Conservation (phyloP, 208 protist genomes). For the Leishmania gerbilli region DNA sequence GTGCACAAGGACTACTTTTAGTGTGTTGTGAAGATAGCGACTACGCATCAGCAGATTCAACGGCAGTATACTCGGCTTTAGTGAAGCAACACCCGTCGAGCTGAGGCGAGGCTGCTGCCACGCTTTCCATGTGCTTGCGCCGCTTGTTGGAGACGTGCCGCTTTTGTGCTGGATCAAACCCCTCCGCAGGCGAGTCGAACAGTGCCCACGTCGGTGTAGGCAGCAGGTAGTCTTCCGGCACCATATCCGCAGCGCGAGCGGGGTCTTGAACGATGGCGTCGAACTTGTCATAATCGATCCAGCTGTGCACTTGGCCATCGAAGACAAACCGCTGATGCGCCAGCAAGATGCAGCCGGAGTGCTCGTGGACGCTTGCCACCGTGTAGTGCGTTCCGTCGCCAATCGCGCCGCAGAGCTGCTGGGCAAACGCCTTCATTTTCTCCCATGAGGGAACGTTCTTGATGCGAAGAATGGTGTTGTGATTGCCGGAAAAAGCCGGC, state of each 20-base stretch:
- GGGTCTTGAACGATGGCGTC: slow-evolving; percentile 49
- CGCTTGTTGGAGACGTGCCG: slow-evolving; percentile 68
- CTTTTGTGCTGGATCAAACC: slow-evolving; percentile 87
- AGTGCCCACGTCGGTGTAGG: slow-evolving; percentile 82
- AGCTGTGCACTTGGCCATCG: slow-evolving; percentile 71
- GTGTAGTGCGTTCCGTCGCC: slow-evolving; percentile 67
- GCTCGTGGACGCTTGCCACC: slow-evolving; percentile 86
- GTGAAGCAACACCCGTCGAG: not conserved
- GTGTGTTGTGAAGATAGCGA: slow-evolving; percentile 3
- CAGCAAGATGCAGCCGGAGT: slow-evolving; percentile 90
- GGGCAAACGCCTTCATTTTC: slow-evolving; percentile 77
- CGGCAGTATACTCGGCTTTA: not conserved
- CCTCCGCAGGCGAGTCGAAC: slow-evolving; percentile 54
- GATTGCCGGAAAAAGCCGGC: slow-evolving; percentile 87
- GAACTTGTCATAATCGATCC: slow-evolving; percentile 92
- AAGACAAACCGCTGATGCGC: slow-evolving; percentile 71
- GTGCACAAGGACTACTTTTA: not conserved
- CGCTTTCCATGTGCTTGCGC: slow-evolving; percentile 26
- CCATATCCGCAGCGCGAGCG: slow-evolving; percentile 29
- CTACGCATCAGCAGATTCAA: slow-evolving; percentile 9
- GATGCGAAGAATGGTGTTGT: slow-evolving; percentile 84
- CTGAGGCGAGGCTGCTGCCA: not conserved
- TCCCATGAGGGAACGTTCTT: slow-evolving; percentile 94
- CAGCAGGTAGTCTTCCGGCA: slow-evolving; percentile 74
- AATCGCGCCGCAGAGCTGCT: slow-evolving; percentile 58